Base-by-base conservation (phyloP, 2,329 filamentous ascomycete genomes). In the Venturia asperata region DNA sequence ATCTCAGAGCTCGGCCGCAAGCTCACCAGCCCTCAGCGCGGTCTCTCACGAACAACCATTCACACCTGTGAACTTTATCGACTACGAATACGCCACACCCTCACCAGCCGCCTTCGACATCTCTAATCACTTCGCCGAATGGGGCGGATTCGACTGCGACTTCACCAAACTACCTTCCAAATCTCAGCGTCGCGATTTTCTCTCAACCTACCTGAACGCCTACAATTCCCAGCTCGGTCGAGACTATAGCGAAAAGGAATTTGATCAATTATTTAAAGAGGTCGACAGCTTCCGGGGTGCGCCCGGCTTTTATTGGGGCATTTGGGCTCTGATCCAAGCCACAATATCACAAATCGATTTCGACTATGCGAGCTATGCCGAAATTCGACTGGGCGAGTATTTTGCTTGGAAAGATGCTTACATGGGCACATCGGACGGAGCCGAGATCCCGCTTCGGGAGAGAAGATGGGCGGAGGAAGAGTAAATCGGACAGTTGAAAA, bases 41-140 rank as follows among this genome's bases (percentile, higher is more conserved):
- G 70, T 73, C 43, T 71, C 74, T 24, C 71, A 71, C 63, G 71
- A 72, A 69, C 69, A 64, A 70, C 68, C 60, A 73, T 74, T 7
- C 66, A 65, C 68, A 21, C 70, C 72, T 2, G 88, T 93, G 65
- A 85, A 85, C 73, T 97, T 99, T 77, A 99, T 99, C 75, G 94
- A 99, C 78, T 99, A 97, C 80, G 94, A 99, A 77, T 99, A 99
- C 77, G 92, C 92, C 17, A 94, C 91, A 5, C 92, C 94, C 2
- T 93, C 92, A 0, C 93, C 93, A 1, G 92, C 92, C 4, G 92
- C 93, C 1, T 99, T 99, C 77, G 94, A 99, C 75, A 87, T 99
- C 70, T 89, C 93, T 62, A 99, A 99, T 78, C 94, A 99, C 80
- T 96, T 99, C 74, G 92, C 94, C 61, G 94, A 99, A 78, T 99